A percentile compares a stretch with the other conserved stretches of the same genome.
These are phyloP conservation scores for Nyssa sinensis DNA, from an alignment of 148 eudicot genomes.

Conservation along the genomic window DNA sequence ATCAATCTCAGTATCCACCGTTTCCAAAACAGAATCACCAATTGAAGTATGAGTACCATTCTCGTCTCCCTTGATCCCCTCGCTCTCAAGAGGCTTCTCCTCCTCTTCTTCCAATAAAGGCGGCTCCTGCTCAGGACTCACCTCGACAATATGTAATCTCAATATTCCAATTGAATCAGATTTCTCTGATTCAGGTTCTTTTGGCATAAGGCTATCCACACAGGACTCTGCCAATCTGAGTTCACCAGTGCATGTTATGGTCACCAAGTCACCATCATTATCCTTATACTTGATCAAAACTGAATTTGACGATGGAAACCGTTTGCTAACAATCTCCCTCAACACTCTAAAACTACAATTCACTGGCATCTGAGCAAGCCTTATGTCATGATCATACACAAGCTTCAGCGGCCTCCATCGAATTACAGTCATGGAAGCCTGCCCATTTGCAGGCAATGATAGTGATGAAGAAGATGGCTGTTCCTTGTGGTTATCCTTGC, in stretches of 20 bases:
- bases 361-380: slow-evolving; percentile 86
- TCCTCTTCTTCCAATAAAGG: slow-evolving; percentile 62
- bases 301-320: slow-evolving; percentile 78
- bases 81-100: slow-evolving; percentile 52
- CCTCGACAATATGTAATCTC: slow-evolving; percentile 86
- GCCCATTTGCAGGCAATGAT: slow-evolving; percentile 17
- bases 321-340: slow-evolving; percentile 68
- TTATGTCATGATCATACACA: slow-evolving; percentile 88
- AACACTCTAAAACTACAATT: slow-evolving; percentile 67
- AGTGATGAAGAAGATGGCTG: slow-evolving; percentile 16
- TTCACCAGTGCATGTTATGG: slow-evolving; percentile 73
- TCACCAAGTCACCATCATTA: slow-evolving; percentile 84
- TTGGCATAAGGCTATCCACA: slow-evolving; percentile 54
- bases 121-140: slow-evolving; percentile 88
- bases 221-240: slow-evolving; percentile 75
- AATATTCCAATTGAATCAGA: slow-evolving; percentile 53
- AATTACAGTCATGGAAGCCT: slow-evolving; percentile 24
- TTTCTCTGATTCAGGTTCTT: slow-evolving; percentile 59
- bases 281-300: slow-evolving; percentile 85
- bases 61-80: slow-evolving; percentile 54
- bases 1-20: slow-evolving; percentile 48
- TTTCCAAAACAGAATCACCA: slow-evolving; percentile 51
- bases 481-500: slow-evolving; percentile 40
- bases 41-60: slow-evolving; percentile 59
- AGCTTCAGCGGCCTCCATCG: slow-evolving; percentile 80